These are phyloP conservation scores for Brasilioporus rufonigricans DNA, from an alignment of 768 basidiomycete species.

Conservation along the genomic window DNA sequence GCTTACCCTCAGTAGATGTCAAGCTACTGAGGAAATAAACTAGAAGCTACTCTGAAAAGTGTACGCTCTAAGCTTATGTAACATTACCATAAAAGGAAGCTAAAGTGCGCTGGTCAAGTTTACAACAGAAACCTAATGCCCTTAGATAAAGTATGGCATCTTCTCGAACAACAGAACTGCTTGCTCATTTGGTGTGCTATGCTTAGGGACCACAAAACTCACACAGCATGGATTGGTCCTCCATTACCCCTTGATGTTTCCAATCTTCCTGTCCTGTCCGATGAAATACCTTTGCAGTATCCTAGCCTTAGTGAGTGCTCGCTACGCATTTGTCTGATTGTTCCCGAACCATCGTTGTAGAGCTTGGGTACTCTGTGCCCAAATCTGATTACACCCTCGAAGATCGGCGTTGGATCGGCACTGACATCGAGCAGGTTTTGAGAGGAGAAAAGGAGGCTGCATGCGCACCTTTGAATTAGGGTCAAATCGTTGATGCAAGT, in stretches of 20 bases:
- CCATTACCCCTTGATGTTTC: constrained; percentile 65
- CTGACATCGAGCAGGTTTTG: constrained; percentile 57
- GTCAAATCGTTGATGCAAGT: too few species aligned
- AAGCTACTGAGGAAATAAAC: too few species aligned
- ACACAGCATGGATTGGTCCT: constrained; percentile 72
- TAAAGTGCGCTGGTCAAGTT: too few species aligned
- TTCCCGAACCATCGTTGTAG: constrained; percentile 32
- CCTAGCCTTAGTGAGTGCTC: constrained; percentile 54
- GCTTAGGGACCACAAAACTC: constrained; percentile 63
- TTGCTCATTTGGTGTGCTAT: not conserved
- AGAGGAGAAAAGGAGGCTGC: constrained; percentile 67
- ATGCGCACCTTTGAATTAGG: constrained; percentile 49
- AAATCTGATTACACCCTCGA: constrained; percentile 51
- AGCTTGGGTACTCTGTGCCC: constrained; percentile 66
- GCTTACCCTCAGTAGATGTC: too few species aligned
- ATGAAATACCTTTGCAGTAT: constrained; percentile 66
- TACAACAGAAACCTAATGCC: constrained; percentile 4
- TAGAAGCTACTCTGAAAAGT: too few species aligned
- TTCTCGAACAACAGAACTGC: too few species aligned
- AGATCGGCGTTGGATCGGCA: constrained; percentile 59
- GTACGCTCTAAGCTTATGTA: too few species aligned
- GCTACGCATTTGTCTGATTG: not conserved
- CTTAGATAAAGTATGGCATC: constrained; percentile 44
- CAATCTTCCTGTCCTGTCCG: constrained; percentile 47
- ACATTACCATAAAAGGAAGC: too few species aligned